Evolutionary conservation across 2,329 filamentous ascomycete species (phyloP).

Genomic region (Alternaria viburni): DNA sequence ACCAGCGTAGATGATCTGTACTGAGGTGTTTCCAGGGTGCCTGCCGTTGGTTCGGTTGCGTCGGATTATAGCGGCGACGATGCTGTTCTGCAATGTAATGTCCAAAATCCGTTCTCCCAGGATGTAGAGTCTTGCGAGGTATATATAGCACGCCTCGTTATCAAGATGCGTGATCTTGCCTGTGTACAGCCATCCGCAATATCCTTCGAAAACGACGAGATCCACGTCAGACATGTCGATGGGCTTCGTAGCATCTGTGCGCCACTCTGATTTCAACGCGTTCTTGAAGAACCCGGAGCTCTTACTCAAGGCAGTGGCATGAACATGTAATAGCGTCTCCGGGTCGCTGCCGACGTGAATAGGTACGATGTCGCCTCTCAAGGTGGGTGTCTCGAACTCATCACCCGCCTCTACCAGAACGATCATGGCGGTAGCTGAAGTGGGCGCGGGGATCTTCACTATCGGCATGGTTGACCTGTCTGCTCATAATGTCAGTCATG

Average conservation of each 20-base stretch:
- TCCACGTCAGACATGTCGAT: slow-evolving; percentile 8
- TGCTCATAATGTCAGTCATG: background rate
- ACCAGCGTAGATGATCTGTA: slow-evolving; percentile 7
- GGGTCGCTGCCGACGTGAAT: background rate
- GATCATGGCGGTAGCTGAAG: background rate
- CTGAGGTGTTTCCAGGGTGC: background rate
- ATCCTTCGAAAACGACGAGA: slow-evolving; percentile 1
- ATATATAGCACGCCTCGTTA: too few species aligned
- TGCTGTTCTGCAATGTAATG: background rate
- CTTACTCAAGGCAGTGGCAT: background rate
- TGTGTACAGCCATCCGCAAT: slow-evolving; percentile 7
- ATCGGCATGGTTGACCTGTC: background rate
- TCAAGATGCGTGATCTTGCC: background rate
- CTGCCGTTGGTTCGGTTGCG: background rate
- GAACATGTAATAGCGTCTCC: background rate
- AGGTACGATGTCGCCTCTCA: background rate
- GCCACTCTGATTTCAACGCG: background rate
- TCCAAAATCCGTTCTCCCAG: slow-evolving; percentile 3
- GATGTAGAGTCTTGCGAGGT: background rate
- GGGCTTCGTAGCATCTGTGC: background rate
- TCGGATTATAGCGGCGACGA: background rate
- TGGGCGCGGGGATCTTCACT: background rate
- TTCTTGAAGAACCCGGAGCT: background rate
- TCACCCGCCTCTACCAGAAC: background rate
- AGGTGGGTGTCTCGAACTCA: background rate